phyloP scores from a whole-genome alignment of 2,329 filamentous ascomycete species.

The Ceratocystiopsis sp. region DNA sequence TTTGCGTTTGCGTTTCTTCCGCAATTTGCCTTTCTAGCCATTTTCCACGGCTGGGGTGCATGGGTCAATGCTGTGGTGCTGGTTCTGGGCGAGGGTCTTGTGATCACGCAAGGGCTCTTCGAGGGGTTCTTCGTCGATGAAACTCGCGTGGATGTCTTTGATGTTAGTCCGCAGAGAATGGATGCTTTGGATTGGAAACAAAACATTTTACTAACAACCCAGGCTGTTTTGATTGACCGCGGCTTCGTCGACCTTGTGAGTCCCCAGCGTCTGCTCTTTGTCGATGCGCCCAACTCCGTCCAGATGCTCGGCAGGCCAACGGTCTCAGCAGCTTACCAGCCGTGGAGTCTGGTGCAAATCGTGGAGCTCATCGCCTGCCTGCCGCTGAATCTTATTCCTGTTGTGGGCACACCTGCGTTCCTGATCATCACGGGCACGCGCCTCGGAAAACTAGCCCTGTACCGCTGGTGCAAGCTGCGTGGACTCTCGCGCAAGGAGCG shows the following conservation, averaged over 20 bases:
- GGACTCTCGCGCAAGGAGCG: constrained; percentile 58
- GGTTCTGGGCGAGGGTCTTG: constrained; percentile 65
- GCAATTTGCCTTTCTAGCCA: constrained; percentile 71
- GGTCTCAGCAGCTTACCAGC: constrained; percentile 59
- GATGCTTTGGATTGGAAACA: too few species aligned
- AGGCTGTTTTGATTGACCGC: constrained; percentile 59
- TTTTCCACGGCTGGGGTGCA: constrained; percentile 79
- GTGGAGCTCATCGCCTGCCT: constrained; percentile 63
- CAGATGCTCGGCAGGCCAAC: constrained; percentile 73
- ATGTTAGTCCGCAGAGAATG: constrained; percentile 29
- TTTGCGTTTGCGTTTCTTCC: constrained; percentile 82
- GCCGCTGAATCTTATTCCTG: constrained; percentile 75
- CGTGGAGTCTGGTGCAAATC: constrained; percentile 84
- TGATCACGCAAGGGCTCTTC: constrained; percentile 53
- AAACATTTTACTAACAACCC: neutral
- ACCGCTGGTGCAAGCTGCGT: constrained; percentile 72
- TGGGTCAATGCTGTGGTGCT: constrained; percentile 80
- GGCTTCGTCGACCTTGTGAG: constrained; percentile 53
- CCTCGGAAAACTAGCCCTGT: constrained; percentile 76
- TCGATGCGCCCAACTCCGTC: constrained; percentile 53
- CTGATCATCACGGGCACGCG: constrained; percentile 76
- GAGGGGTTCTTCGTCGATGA: constrained; percentile 73
- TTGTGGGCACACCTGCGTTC: constrained; percentile 70
- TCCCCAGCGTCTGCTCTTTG: constrained; percentile 46
- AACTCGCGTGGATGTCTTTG: constrained; percentile 65